Percentiles rank a stretch among this genome's conserved stretches.
These are phyloP conservation scores for Pelargonium myrrhifolium DNA, from an alignment of 441 rosid species.

Conservation along the genomic window DNA sequence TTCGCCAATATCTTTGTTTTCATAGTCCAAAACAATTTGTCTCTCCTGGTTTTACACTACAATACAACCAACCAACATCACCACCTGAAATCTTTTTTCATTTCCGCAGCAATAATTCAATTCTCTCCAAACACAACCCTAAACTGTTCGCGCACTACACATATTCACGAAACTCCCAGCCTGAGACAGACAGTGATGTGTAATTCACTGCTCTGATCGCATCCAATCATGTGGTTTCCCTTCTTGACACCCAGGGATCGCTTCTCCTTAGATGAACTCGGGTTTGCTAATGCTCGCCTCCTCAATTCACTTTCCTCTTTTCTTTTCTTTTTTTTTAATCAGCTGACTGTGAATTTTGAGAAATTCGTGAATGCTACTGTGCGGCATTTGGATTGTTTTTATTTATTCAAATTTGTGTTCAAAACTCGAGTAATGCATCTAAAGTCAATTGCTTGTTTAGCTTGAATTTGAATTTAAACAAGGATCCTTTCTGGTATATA, in stretches of 20 bases:
- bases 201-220: conserved; percentile 26
- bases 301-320: background rate
- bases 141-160: too few relatives aligned
- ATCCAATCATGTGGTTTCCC: conserved; percentile 76
- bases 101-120: too few relatives aligned
- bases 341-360: background rate
- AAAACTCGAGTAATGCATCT: background rate
- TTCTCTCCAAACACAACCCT: too few relatives aligned
- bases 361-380: background rate
- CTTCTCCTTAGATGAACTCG: conserved; percentile 88
- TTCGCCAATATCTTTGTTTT: too few relatives aligned
- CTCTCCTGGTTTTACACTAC: too few relatives aligned
- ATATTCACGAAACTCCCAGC: too few relatives aligned
- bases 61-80: too few relatives aligned
- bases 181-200: too few relatives aligned
- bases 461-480: background rate
- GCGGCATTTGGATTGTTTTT: background rate
- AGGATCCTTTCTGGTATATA: background rate
- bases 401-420: background rate
- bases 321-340: background rate
- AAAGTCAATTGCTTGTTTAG: background rate
- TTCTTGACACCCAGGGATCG: conserved; percentile 96
- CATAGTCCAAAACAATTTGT: too few relatives aligned
- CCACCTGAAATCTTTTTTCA: too few relatives aligned
- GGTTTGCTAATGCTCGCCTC: conserved; percentile 33